Evolutionary conservation across 208 protist species (phyloP).

Genomic region (Trypanosoma melophagium): DNA sequence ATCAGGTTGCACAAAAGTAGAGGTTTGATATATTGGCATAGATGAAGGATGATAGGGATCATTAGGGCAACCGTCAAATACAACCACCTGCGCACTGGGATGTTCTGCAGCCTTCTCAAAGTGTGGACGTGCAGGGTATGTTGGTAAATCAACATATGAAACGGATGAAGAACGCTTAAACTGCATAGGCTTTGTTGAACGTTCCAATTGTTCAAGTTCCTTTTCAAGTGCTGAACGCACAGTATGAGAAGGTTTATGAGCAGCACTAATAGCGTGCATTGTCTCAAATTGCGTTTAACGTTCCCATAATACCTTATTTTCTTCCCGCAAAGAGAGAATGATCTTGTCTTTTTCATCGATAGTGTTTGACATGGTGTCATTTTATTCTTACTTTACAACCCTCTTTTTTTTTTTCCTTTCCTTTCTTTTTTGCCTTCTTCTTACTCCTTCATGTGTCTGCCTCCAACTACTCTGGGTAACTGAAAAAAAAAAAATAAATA

Average conservation of each 20-base stretch:
- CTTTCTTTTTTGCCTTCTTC: background rate
- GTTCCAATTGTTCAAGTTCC: conserved; percentile 47
- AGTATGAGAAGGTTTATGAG: conserved; percentile 36
- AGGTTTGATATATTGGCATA: conserved; percentile 90
- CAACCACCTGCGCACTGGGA: conserved; percentile 72
- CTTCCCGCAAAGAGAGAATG: conserved; percentile 41
- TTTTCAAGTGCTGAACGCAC: conserved; percentile 57
- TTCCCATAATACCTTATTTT: conserved; percentile 54
- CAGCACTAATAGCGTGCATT: conserved; percentile 49
- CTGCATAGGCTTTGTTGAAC: conserved; percentile 37
- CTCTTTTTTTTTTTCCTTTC: background rate
- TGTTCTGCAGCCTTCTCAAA: conserved; percentile 67
- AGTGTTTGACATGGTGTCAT: background rate
- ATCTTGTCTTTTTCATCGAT: conserved; percentile 13
- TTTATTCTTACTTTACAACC: background rate
- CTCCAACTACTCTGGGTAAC: background rate
- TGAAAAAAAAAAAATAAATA: too few species aligned
- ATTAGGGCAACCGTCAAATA: conserved; percentile 87
- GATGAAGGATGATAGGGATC: conserved; percentile 89
- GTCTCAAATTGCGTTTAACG: conserved; percentile 51
- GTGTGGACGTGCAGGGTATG: conserved; percentile 72
- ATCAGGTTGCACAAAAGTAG: conserved; percentile 89
- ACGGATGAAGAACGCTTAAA: conserved; percentile 30
- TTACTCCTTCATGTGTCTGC: background rate
- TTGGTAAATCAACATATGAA: conserved; percentile 69